Conservation (phyloP, 108 stramenopile species). For the Stephanodiscus minutulus region DNA sequence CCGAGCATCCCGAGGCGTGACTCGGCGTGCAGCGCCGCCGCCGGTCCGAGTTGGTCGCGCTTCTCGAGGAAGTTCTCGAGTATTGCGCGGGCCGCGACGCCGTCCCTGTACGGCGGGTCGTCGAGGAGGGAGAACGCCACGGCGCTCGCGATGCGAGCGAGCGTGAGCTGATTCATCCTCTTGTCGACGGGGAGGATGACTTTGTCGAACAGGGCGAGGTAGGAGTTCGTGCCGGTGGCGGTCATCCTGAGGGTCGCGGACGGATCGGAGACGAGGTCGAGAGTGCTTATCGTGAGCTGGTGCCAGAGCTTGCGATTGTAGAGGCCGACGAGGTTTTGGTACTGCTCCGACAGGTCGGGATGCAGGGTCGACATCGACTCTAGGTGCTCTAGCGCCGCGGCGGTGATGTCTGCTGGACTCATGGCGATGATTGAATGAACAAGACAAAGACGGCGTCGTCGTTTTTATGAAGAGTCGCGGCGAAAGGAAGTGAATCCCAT, state of each 20-base stretch:
- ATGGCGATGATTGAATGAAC: conserved; percentile 9
- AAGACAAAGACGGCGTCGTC: neutral
- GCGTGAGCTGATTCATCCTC: conserved; percentile 88
- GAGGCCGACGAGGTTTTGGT: conserved; percentile 64
- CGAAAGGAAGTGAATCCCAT: too few species aligned
- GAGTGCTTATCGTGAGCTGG: conserved; percentile 84
- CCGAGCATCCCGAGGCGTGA: conserved; percentile 68
- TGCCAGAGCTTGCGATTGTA: conserved; percentile 92
- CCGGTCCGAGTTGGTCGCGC: conserved; percentile 42
- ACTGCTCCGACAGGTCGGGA: conserved; percentile 84
- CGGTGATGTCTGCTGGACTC: conserved; percentile 50
- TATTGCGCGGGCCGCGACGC: conserved; percentile 51
- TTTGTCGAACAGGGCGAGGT: conserved; percentile 62
- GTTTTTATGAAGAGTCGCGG: too few species aligned
- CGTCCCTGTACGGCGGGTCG: conserved; percentile 38
- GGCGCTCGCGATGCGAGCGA: conserved; percentile 83
- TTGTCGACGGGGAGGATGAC: conserved; percentile 60
- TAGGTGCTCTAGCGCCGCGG: conserved; percentile 80
- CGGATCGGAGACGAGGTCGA: conserved; percentile 66
- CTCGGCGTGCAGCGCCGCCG: conserved; percentile 69
- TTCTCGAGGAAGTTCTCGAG: conserved; percentile 53
- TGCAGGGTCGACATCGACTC: conserved; percentile 68
- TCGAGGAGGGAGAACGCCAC: conserved; percentile 64
- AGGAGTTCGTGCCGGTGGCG: conserved; percentile 60
- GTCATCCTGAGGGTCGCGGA: conserved; percentile 38